phyloP scores from a whole-genome alignment of 1,284 basidiomycete genomes.

The Termitomyces sp. region DNA sequence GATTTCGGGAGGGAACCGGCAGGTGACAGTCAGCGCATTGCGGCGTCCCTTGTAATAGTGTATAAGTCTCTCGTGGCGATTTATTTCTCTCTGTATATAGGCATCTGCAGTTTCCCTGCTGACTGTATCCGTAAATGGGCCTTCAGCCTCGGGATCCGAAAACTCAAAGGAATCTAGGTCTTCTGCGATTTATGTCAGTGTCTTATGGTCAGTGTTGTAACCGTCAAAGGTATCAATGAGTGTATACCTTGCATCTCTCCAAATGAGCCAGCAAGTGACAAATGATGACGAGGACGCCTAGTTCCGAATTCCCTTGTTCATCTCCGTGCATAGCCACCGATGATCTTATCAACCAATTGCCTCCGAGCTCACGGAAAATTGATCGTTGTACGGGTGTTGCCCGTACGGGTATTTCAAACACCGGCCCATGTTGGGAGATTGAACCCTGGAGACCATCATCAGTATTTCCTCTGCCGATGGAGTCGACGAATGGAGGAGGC shows the following conservation, averaged over 20 bases:
- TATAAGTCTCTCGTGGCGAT: not conserved
- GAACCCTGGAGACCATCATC: not conserved
- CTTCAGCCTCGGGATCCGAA: not conserved
- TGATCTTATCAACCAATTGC: not conserved
- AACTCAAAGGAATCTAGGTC: not conserved
- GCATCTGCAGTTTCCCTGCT: not conserved
- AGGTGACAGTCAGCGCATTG: slow-evolving; percentile 2
- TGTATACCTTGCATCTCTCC: not conserved
- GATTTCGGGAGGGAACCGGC: slow-evolving; percentile 6
- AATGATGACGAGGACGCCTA: not conserved
- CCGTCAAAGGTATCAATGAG: not conserved
- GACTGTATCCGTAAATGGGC: not conserved
- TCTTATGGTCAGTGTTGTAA: not conserved
- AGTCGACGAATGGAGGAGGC: not conserved
- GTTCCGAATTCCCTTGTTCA: too few relatives aligned
- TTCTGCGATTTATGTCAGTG: not conserved
- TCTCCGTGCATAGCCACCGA: not conserved
- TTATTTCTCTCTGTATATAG: not conserved
- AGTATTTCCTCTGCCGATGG: not conserved
- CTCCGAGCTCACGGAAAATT: too few relatives aligned
- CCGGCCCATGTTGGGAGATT: too few relatives aligned
- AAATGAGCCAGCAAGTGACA: not conserved
- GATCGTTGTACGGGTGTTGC: too few relatives aligned
- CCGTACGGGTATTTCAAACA: too few relatives aligned
- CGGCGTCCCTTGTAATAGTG: not conserved